Evolutionary conservation across 1,139 yeast species (phyloP).

Genomic region (Taphrina communis): DNA sequence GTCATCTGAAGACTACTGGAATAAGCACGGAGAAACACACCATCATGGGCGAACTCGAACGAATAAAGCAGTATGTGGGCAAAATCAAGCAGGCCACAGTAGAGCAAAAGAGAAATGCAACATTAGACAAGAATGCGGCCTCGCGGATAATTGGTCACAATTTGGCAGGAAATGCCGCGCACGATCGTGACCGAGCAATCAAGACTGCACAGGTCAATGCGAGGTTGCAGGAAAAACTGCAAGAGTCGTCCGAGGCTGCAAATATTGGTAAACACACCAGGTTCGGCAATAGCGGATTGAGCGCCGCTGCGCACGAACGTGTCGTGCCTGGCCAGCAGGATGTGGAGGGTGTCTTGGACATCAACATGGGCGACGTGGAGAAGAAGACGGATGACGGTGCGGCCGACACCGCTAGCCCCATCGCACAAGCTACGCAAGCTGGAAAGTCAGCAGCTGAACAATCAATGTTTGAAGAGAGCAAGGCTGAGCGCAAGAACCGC

Average conservation of each 20-base stretch:
- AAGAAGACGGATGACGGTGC: neutral
- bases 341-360: slow-evolving; percentile 10
- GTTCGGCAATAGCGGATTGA: slow-evolving; percentile 28
- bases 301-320: neutral
- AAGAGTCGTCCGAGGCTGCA: slow-evolving; percentile 11
- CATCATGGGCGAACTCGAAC: slow-evolving; percentile 69
- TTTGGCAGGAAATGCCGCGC: slow-evolving; percentile 23
- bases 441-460: neutral
- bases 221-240: slow-evolving; percentile 14
- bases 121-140: slow-evolving; percentile 27
- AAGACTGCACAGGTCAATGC: slow-evolving; percentile 20
- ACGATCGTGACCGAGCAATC: slow-evolving; percentile 30
- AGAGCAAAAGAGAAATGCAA: neutral
- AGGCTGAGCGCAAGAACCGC: slow-evolving; percentile 17
- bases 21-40: slow-evolving; percentile 64
- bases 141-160: slow-evolving; percentile 22
- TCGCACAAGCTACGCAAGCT: neutral
- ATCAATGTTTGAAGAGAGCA: slow-evolving; percentile 30
- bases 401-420: neutral
- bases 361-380: neutral
- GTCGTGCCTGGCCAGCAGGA: slow-evolving; percentile 3
- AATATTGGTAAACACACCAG: slow-evolving; percentile 33
- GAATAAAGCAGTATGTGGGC: slow-evolving; percentile 73
- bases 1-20: slow-evolving; percentile 65
- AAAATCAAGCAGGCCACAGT: slow-evolving; percentile 58